Conservation (phyloP, 139 green algal species). For the Volvox africanus region DNA sequence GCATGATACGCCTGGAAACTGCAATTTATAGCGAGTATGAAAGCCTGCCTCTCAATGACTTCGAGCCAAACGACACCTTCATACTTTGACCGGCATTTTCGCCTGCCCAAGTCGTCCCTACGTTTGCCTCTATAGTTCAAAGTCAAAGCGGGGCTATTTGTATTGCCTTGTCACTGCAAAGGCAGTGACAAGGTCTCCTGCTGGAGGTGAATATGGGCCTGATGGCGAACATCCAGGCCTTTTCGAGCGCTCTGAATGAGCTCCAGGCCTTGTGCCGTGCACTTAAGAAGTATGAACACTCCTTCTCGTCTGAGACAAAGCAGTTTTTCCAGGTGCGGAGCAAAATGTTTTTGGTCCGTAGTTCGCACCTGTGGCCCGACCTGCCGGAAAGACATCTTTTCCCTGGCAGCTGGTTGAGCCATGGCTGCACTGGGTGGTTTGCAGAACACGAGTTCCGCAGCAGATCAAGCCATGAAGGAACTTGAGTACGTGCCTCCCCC, state of each 20-base stretch:
- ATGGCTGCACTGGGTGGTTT: not conserved
- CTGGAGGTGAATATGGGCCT: not conserved
- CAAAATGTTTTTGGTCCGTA: not conserved
- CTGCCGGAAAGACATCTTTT: too few relatives aligned
- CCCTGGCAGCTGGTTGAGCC: not conserved
- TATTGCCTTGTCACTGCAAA: not conserved
- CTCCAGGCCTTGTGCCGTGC: not conserved
- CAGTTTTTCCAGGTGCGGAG: slow-evolving; percentile 26
- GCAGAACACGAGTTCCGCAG: not conserved
- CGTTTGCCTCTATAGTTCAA: not conserved
- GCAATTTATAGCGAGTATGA: too few relatives aligned
- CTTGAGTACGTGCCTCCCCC: slow-evolving; percentile 3
- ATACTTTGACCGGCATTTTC: slow-evolving; percentile 1
- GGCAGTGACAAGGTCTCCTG: not conserved
- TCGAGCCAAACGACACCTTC: not conserved
- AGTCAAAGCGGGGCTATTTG: not conserved
- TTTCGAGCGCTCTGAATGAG: not conserved
- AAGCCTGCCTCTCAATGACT: not conserved
- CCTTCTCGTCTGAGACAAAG: slow-evolving; percentile 36
- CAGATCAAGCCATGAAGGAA: slow-evolving; percentile 8
- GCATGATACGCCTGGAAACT: too few relatives aligned
- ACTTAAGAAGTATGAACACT: slow-evolving; percentile 42
- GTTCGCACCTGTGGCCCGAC: not conserved
- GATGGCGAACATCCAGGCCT: not conserved
- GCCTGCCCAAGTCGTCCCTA: not conserved